phyloP scores from a whole-genome alignment of 495 filamentous ascomycete genomes.

The Tetracladium setigerum region DNA sequence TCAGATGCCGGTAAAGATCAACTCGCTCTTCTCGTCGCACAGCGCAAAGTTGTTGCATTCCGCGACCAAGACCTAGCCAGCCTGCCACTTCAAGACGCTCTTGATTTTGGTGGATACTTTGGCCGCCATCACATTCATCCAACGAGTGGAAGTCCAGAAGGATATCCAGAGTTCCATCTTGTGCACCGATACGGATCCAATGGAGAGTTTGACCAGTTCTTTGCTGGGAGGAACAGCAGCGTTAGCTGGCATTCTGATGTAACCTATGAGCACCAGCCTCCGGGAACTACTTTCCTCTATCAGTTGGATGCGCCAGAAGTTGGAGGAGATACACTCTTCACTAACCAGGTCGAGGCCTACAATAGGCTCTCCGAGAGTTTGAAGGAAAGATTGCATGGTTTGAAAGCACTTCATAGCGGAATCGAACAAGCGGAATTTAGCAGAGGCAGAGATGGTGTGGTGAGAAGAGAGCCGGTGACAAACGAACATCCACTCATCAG shows the following conservation, averaged over 20 bases:
- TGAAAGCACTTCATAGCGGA: conserved; percentile 65
- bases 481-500: conserved; percentile 65
- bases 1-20: conserved; percentile 63
- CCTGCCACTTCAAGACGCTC: conserved; percentile 55
- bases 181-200: conserved; percentile 60
- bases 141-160: conserved; percentile 62
- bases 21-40: conserved; percentile 66
- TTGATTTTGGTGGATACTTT: conserved; percentile 67
- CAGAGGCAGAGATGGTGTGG: conserved; percentile 46
- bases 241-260: conserved; percentile 78
- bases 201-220: conserved; percentile 47
- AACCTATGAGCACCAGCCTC: conserved; percentile 73
- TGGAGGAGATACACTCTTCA: conserved; percentile 76
- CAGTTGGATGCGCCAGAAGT: conserved; percentile 62
- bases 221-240: conserved; percentile 52
- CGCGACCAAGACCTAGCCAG: conserved; percentile 70
- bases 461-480: conserved; percentile 60
- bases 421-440: conserved; percentile 58
- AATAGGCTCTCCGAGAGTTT: conserved; percentile 63
- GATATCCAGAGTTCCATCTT: conserved; percentile 66
- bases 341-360: conserved; percentile 66
- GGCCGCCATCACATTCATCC: conserved; percentile 80
- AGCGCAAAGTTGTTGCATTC: conserved; percentile 75
- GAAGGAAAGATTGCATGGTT: conserved; percentile 61
- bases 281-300: conserved; percentile 76